Evolutionary conservation across 2,329 filamentous ascomycete genomes (phyloP), one percentile per base, ranked within the genome.

Genomic region (Coniella vitis): DNA sequence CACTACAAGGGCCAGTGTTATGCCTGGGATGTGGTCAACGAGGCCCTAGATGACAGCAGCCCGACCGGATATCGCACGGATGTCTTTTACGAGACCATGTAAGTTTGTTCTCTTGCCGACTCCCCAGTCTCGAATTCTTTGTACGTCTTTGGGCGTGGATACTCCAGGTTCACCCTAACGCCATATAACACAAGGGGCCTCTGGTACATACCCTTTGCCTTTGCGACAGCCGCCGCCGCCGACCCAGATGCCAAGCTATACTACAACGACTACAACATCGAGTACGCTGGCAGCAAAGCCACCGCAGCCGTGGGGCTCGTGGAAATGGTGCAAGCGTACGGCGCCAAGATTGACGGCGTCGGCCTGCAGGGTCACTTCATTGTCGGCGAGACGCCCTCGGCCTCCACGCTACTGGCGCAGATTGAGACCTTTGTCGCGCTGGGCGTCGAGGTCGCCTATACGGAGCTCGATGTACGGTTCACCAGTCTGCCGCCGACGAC

Each of bases 11-110:
- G 77, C 49, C 69, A 76, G 56, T 82, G 80, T 63, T 78, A 78
- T 59, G 71, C 74, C 31, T 85, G 80, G 80, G 81, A 85, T 48
- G 81, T 85, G 0, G 72, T 83, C 22, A 85, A 85, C 60, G 80
- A 86, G 65, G 76, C 74, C 2, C 69, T 81, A 25, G 71, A 75
- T 46, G 80, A 83, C n/a, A 72, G 74, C 46, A 79, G 83, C 16
- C 72, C 77, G 54, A 78, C 77, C 13, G 71, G 68, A 7, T 77
- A 69, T 63, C 69, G 78, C 48, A 57, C 68, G 44, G 69, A 64
- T 46, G 70, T 81, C 52, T 84, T 80, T 64, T 73, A 74, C 60
- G 62, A 70, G 19, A 71, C 71, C 19, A 71, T 84, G 21, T 78
- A 78, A 14, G 35, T 29, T 1, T n/a, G 10, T 2, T n/a, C 9